These are phyloP conservation scores for Fusarium vanettenii DNA, from an alignment of 2,329 filamentous ascomycete species.

Conservation along the genomic window DNA sequence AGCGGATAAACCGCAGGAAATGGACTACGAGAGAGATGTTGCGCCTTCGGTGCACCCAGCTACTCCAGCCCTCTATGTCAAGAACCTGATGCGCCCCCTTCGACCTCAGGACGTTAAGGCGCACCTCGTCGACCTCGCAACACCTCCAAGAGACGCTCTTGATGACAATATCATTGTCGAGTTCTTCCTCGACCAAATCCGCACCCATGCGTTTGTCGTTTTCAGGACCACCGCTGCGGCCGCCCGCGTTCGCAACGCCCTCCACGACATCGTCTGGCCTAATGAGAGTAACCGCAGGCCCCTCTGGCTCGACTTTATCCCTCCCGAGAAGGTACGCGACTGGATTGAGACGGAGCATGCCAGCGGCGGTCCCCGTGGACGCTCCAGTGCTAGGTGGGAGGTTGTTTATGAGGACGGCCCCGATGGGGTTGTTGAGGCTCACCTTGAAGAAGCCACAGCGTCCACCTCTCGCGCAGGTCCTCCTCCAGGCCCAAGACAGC, in stretches of 20 bases:
- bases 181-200: slow-evolving; percentile 86
- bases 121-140: slow-evolving; percentile 77
- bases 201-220: slow-evolving; percentile 86
- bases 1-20: slow-evolving; percentile 32
- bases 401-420: slow-evolving; percentile 73
- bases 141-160: slow-evolving; percentile 64
- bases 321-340: slow-evolving; percentile 74
- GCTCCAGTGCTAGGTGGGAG: slow-evolving; percentile 71
- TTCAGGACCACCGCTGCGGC: slow-evolving; percentile 79
- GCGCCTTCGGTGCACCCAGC: slow-evolving; percentile 75
- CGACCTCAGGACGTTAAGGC: slow-evolving; percentile 74
- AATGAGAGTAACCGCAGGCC: slow-evolving; percentile 86
- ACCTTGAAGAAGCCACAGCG: slow-evolving; percentile 54
- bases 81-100: slow-evolving; percentile 89
- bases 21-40: slow-evolving; percentile 52
- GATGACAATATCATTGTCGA: slow-evolving; percentile 66
- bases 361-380: slow-evolving; percentile 51
- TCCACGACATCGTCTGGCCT: slow-evolving; percentile 88
- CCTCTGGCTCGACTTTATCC: slow-evolving; percentile 91
- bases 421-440: slow-evolving; percentile 65
- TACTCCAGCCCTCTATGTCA: slow-evolving; percentile 86
- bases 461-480: slow-evolving; percentile 33
- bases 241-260: slow-evolving; percentile 76
- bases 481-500: slow-evolving; percentile 25
- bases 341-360: slow-evolving; percentile 80